Percentiles rank a stretch among this genome's conserved stretches.
These are phyloP conservation scores for Pinus taeda DNA, from an alignment of 75 land plant genomes.

Conservation along the genomic window DNA sequence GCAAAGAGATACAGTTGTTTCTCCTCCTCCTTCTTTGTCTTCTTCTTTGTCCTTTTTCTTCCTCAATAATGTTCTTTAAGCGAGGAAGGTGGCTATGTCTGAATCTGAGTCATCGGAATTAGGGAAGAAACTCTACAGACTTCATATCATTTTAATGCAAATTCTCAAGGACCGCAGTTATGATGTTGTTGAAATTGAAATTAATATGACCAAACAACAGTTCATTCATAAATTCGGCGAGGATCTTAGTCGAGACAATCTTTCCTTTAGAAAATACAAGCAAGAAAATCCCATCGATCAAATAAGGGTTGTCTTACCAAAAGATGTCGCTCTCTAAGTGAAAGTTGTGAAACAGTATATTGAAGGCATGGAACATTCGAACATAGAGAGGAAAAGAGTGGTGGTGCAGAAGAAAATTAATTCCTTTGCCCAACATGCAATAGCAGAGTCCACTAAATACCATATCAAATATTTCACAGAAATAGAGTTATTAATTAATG, in stretches of 20 bases:
- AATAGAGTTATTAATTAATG: slow-evolving; percentile 64
- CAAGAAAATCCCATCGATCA: slow-evolving; percentile 18
- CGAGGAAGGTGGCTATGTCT: no score
- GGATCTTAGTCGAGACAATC: no score
- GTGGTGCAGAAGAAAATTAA: slow-evolving; percentile 38
- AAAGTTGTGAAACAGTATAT: slow-evolving; percentile 40
- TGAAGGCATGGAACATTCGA: slow-evolving; percentile 38
- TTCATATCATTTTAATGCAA: slow-evolving; percentile 46
- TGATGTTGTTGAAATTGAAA: slow-evolving; percentile 32
- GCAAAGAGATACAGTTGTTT: no score
- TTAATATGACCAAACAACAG: no score
- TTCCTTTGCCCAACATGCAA: slow-evolving; percentile 27
- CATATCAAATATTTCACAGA: slow-evolving; percentile 31
- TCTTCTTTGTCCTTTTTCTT: no score
- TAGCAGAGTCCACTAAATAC: no score
- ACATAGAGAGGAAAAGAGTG: slow-evolving; percentile 27
- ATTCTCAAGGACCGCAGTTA: slow-evolving; percentile 49
- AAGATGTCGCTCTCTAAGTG: slow-evolving; percentile 40
- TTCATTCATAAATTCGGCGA: no score
- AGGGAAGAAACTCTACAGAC: slow-evolving; percentile 17
- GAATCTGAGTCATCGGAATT: neutral
- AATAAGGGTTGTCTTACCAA: slow-evolving; percentile 43
- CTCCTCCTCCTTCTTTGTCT: no score
- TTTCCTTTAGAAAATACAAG: neutral
- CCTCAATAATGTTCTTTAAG: no score